Evolutionary conservation across 176 grass and related monocot species (phyloP).

Genomic region (sorghum (Sorghum bicolor)): DNA sequence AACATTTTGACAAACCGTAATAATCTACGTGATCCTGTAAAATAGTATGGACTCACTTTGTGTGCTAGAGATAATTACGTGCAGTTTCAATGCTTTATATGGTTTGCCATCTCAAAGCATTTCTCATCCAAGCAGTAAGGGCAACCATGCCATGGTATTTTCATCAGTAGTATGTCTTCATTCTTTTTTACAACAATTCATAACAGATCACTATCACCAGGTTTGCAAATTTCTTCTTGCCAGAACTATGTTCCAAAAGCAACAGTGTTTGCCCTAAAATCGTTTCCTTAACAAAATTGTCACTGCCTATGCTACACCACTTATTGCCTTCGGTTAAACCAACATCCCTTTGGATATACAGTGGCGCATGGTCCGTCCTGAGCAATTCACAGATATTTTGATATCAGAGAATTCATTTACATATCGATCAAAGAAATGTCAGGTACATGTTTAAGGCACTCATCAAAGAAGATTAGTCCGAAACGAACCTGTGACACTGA

Average conservation of each 20-base stretch:
- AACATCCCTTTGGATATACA: not conserved
- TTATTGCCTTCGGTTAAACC: not conserved
- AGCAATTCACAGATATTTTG: not conserved
- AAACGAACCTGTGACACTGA: constrained; percentile 1
- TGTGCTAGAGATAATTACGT: constrained; percentile 15
- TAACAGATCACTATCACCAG: constrained; percentile 3
- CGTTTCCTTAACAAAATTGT: not conserved
- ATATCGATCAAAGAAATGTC: not conserved
- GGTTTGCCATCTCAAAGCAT: not conserved
- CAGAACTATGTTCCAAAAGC: not conserved
- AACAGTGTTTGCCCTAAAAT: not conserved
- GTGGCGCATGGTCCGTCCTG: not conserved
- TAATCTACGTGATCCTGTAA: constrained; percentile 32
- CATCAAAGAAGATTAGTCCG: not conserved
- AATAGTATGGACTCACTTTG: constrained; percentile 14
- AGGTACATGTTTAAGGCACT: not conserved
- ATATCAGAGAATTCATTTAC: not conserved
- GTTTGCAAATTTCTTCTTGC: not conserved
- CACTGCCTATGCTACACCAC: not conserved
- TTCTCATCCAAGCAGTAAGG: not conserved
- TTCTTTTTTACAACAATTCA: not conserved
- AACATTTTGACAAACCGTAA: not conserved
- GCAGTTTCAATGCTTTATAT: not conserved
- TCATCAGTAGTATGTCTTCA: not conserved
- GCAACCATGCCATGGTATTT: not conserved